Evolutionary conservation across 106 monocot species (phyloP).

Genomic region (Dendrobium catenatum): DNA sequence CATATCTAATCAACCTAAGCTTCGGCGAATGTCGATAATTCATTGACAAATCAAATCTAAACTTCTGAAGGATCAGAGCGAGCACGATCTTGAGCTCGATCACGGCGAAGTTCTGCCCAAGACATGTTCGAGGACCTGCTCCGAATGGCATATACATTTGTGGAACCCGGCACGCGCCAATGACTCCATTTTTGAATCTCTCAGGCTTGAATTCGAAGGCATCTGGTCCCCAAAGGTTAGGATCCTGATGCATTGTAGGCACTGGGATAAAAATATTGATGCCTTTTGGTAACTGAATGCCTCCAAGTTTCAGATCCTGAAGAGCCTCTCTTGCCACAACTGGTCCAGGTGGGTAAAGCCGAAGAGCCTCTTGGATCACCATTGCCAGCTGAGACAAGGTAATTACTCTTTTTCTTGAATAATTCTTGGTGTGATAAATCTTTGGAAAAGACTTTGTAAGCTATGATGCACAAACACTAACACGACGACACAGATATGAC

Average conservation of each 20-base stretch:
- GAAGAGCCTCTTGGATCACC: slow-evolving; percentile 75
- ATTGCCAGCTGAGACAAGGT: slow-evolving; percentile 37
- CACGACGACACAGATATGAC: no score
- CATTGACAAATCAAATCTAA: slow-evolving; percentile 34
- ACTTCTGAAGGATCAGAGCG: slow-evolving; percentile 47
- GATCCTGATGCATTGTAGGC: slow-evolving; percentile 41
- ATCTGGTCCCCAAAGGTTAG: slow-evolving; percentile 52
- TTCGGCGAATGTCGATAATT: slow-evolving; percentile 50
- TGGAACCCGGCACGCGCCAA: slow-evolving; percentile 43
- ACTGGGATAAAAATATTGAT: slow-evolving; percentile 31
- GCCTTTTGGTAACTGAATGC: slow-evolving; percentile 52
- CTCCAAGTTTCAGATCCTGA: slow-evolving; percentile 54
- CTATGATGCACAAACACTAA: no score
- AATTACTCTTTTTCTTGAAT: background rate
- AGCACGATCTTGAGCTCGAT: slow-evolving; percentile 59
- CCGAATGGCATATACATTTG: slow-evolving; percentile 68
- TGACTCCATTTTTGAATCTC: slow-evolving; percentile 44
- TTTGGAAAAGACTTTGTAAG: no score
- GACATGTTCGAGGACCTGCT: slow-evolving; percentile 37
- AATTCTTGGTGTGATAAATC: no score
- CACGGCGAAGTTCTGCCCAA: slow-evolving; percentile 74
- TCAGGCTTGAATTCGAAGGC: slow-evolving; percentile 57
- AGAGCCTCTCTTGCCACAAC: slow-evolving; percentile 47
- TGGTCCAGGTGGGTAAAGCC: slow-evolving; percentile 58
- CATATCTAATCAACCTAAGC: slow-evolving; percentile 25